phyloP scores from a whole-genome alignment of 345 rosid genomes.

The Mangifera indica region DNA sequence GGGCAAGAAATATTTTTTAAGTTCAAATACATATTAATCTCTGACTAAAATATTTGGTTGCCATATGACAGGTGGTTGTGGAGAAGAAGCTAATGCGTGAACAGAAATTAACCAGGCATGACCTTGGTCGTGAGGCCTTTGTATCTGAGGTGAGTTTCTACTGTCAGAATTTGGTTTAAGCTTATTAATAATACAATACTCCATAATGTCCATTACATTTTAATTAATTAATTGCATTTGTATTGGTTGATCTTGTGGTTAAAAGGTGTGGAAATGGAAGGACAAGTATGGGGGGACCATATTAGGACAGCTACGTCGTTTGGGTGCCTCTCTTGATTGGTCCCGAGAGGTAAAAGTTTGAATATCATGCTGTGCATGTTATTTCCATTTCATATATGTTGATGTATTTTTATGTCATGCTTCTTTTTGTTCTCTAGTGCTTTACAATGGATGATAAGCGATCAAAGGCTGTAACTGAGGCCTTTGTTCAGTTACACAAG shows the following conservation, averaged over 20 bases:
- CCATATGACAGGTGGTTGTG: slow-evolving; percentile 70
- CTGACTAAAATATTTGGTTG: slow-evolving; percentile 14
- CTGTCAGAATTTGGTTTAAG: slow-evolving; percentile 15
- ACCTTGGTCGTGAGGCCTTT: slow-evolving; percentile 84
- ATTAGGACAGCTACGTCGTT: slow-evolving; percentile 58
- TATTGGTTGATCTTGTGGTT: slow-evolving; percentile 18
- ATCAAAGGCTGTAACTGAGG: slow-evolving; percentile 87
- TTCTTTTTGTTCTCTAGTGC: slow-evolving; percentile 43
- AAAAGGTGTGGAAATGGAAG: slow-evolving; percentile 96
- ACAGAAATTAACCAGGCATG: slow-evolving; percentile 70
- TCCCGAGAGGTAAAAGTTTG: slow-evolving; percentile 75
- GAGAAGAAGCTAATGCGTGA: slow-evolving; percentile 94
- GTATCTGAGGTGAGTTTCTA: slow-evolving; percentile 61
- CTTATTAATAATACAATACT: slow-evolving; percentile 10
- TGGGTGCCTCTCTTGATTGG: slow-evolving; percentile 99
- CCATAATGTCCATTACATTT: background rate
- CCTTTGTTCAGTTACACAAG: slow-evolving; percentile 65
- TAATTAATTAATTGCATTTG: slow-evolving; percentile 11
- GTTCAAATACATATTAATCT: background rate
- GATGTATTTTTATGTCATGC: slow-evolving; percentile 3
- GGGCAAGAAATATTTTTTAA: background rate
- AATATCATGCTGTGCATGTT: background rate
- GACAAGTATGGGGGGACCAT: slow-evolving; percentile 75
- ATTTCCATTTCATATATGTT: slow-evolving; percentile 1
- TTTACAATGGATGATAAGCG: slow-evolving; percentile 94